Evolutionary conservation across 2,329 filamentous ascomycete species (phyloP).

Genomic region (Trichoderma guizhouense): DNA sequence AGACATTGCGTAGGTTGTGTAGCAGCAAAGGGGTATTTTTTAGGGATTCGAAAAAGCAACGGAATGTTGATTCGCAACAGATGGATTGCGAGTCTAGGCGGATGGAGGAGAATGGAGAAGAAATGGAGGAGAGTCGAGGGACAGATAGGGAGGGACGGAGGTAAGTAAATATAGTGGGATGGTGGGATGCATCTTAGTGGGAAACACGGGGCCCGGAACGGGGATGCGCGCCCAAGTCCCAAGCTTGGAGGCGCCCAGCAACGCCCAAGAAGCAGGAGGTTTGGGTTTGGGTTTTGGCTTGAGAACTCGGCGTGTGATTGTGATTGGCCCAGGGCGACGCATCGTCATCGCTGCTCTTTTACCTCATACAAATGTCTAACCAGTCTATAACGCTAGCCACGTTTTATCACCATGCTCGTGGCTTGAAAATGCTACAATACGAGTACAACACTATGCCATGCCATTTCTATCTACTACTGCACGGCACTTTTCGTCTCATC

Average conservation of each 20-base stretch:
- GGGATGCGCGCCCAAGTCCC: not conserved
- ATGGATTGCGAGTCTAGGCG: no score
- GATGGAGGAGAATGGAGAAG: not conserved
- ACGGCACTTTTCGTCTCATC: not conserved
- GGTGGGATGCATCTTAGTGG: conserved; percentile 7
- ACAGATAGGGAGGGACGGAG: conserved; percentile 14
- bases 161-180: conserved; percentile 18
- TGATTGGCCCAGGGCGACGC: conserved; percentile 27
- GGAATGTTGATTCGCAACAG: not conserved
- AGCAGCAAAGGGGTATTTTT: not conserved
- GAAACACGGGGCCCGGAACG: conserved; percentile 12
- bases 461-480: not conserved
- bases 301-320: conserved; percentile 21
- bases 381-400: not conserved
- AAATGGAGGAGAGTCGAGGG: not conserved
- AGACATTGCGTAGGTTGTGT: conserved; percentile 51
- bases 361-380: conserved; percentile 6
- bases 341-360: conserved; percentile 28
- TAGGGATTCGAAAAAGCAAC: not conserved
- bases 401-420: not conserved
- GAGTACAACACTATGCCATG: not conserved
- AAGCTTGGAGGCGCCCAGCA: not conserved
- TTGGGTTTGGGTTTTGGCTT: conserved; percentile 12
- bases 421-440: not conserved
- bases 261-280: not conserved